phyloP scores from a whole-genome alignment of 768 basidiomycete genomes.

The Panus rudis region DNA sequence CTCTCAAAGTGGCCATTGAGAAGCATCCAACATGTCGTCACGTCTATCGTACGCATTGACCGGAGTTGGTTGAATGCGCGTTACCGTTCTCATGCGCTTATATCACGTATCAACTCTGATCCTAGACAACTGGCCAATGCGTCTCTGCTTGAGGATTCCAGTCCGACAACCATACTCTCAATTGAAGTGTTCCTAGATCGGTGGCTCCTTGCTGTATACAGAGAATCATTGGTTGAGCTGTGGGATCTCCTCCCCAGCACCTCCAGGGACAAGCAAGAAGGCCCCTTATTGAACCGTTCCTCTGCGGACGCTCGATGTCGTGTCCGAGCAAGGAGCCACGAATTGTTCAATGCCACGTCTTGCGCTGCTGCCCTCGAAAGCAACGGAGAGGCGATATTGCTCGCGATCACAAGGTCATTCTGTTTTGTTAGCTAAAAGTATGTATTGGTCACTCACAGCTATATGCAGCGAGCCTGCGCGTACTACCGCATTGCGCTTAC shows the following conservation, averaged over 20 bases:
- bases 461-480: background rate
- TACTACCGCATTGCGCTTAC: background rate
- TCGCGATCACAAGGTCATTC: conserved; percentile 20
- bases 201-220: conserved; percentile 41
- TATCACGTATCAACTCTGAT: background rate
- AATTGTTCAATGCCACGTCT: background rate
- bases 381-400: conserved; percentile 6
- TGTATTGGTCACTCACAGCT: background rate
- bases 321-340: no score
- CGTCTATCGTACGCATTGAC: background rate
- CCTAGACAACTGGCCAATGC: background rate
- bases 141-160: background rate
- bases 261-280: background rate
- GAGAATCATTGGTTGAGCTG: conserved; percentile 34
- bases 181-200: conserved; percentile 37
- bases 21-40: background rate
- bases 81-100: background rate
- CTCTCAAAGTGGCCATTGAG: background rate
- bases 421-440: background rate
- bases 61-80: background rate
- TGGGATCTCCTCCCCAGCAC: conserved; percentile 28
- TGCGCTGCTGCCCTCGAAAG: conserved; percentile 12
- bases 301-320: background rate
- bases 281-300: background rate
- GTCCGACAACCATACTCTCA: conserved; percentile 23